Evolutionary conservation across 768 basidiomycete genomes (phyloP), one percentile per base, ranked within the genome.

Genomic region (Phanerochaete sordida): DNA sequence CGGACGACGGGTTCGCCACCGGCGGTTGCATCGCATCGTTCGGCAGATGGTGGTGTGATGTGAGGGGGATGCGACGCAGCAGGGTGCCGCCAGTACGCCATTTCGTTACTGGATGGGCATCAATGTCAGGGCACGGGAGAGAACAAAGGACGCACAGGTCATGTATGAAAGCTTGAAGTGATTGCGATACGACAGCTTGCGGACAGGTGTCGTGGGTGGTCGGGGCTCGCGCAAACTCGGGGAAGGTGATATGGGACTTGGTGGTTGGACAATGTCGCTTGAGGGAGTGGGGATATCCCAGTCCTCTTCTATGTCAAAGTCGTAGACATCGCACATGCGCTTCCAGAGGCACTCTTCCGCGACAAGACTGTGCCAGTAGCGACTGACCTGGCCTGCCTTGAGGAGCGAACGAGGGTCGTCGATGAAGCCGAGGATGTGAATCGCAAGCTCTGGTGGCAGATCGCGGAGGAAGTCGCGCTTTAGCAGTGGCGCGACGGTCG

Each of bases 331-430:
- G 67, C 88, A 93, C 84, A 96, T 84, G 12, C 78, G 66, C 71
- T 84, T 86, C 95, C 95, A 98, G 12, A 91, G 77, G 63, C 77
- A 80, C 64, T 95, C 92, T 66, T 94, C 93, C 47, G 79, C 73
- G 7, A 87, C 78, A 6, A 97, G 79, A 16, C 70, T 73, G 15
- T 79, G 74, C 95, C 95, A 98, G 51, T 79, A 78, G 56, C 77
- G 76, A 65, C 86, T 88, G 28, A 95, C 95, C 33, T 81, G 79
- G 43, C 81, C 77, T 0, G 88, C 88, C 12, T 91, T 77, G 0
- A 84, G 77, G 11, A 97, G 84, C 0, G 88, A 86, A 45, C 75
- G 75, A 0, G 90, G 86, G 47, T 93, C 88, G 58, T 93, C 85
- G 45, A 96, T 77, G 70, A 86, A 95, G 58, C 79, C 73, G 35